These are phyloP conservation scores for Irpex sp. DNA, from an alignment of 1,284 basidiomycete species.

Conservation along the genomic window DNA sequence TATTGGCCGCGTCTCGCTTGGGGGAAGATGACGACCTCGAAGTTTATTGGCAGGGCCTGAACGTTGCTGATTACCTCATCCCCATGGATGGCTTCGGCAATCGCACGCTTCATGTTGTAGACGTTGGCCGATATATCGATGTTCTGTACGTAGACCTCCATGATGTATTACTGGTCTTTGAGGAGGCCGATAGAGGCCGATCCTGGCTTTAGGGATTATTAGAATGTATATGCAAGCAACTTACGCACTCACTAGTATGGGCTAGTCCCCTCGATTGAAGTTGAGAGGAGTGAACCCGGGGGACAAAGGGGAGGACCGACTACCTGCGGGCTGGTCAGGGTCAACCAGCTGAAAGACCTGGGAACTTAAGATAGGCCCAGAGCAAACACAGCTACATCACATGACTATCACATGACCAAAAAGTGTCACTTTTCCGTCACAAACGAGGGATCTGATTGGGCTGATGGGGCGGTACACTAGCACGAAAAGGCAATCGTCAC, in stretches of 20 bases:
- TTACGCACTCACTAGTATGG: background rate
- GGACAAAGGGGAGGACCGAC: background rate
- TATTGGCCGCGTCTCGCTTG: slow-evolving; percentile 21
- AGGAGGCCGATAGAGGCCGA: background rate
- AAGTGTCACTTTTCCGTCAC: too few relatives aligned
- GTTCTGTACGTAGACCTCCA: slow-evolving; percentile 5
- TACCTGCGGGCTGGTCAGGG: background rate
- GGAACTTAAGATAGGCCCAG: too few relatives aligned
- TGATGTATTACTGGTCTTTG: background rate
- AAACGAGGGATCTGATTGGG: too few relatives aligned
- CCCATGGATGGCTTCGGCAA: slow-evolving; percentile 25
- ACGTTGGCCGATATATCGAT: background rate
- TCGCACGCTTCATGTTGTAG: slow-evolving; percentile 1
- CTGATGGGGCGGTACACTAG: too few relatives aligned
- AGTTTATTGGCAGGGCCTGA: slow-evolving; percentile 37
- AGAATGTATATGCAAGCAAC: background rate
- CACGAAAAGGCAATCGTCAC: too few relatives aligned
- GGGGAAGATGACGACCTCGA: slow-evolving; percentile 40
- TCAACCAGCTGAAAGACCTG: background rate
- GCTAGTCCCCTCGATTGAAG: background rate
- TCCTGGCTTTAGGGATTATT: background rate
- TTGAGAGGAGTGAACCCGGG: background rate
- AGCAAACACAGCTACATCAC: too few relatives aligned
- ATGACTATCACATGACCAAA: too few relatives aligned
- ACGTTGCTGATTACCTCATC: slow-evolving; percentile 28